These are phyloP conservation scores for Breviolum minutum DNA, from an alignment of 73 alveolate genomes.

Conservation along the genomic window DNA sequence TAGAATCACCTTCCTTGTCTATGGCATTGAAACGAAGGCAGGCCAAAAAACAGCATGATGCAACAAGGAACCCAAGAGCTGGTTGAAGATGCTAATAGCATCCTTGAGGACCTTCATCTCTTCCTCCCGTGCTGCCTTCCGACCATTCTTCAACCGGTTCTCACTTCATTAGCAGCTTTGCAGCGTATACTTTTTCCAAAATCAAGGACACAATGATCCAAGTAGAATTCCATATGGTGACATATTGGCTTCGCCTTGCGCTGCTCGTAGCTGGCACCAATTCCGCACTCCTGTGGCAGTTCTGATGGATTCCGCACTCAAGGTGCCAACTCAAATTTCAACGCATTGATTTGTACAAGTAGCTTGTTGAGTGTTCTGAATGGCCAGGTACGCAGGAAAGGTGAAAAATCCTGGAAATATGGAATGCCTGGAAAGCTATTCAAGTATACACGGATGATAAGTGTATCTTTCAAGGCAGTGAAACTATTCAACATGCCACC, in stretches of 20 bases:
- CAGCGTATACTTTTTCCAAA: no score
- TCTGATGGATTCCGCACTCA: neutral
- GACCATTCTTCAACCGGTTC: neutral
- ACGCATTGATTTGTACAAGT: no score
- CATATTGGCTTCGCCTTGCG: constrained; percentile 21
- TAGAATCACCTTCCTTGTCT: neutral
- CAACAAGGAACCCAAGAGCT: neutral
- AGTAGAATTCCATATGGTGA: neutral
- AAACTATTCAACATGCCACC: no score
- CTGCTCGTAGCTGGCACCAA: constrained; percentile 49
- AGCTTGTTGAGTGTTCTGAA: no score
- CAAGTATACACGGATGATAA: neutral
- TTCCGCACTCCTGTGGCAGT: constrained; percentile 25
- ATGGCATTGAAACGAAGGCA: no score
- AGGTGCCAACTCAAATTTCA: neutral
- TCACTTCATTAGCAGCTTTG: no score
- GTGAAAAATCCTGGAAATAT: neutral
- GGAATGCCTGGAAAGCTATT: neutral
- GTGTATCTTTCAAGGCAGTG: no score
- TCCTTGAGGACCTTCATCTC: constrained; percentile 46
- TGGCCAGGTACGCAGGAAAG: neutral
- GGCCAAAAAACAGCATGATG: neutral
- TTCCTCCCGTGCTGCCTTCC: constrained; percentile 24
- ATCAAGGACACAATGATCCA: no score
- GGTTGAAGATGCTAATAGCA: constrained; percentile 41